A percentile compares a stretch with the other conserved stretches of the same genome.
Conservation (phyloP, 768 basidiomycete genomes). For the Lactarius quietus region DNA sequence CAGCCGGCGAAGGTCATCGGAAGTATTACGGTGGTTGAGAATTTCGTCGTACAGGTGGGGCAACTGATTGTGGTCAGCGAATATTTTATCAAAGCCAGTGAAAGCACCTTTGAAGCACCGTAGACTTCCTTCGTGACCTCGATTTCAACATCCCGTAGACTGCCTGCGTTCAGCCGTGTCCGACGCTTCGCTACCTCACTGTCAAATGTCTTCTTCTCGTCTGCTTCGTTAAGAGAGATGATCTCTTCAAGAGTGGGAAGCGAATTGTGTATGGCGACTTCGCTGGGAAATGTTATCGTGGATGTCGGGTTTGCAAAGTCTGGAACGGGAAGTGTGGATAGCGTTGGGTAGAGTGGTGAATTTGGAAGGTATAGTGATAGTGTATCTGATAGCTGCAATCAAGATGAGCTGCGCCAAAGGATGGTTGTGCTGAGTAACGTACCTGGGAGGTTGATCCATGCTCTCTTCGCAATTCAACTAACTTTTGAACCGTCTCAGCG, state of each 20-base stretch:
- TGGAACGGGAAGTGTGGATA: constrained; percentile 67
- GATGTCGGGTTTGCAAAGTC: constrained; percentile 71
- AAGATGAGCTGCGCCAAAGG: constrained; percentile 3
- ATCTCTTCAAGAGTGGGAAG: constrained; percentile 74
- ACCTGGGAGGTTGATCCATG: constrained; percentile 63
- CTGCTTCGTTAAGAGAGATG: constrained; percentile 54
- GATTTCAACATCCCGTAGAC: constrained; percentile 53
- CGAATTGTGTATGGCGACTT: constrained; percentile 62
- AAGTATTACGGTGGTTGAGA: constrained; percentile 74
- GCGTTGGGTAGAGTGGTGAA: constrained; percentile 56
- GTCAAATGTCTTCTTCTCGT: constrained; percentile 54
- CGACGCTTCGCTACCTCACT: constrained; percentile 76
- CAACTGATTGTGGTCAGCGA: constrained; percentile 43
- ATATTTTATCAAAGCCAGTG: neutral
- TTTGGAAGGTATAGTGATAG: constrained; percentile 72
- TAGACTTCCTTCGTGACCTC: constrained; percentile 68
- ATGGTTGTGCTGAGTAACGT: constrained; percentile 8
- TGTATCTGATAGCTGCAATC: constrained; percentile 56
- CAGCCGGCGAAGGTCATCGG: constrained; percentile 72
- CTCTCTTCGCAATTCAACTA: constrained; percentile 58
- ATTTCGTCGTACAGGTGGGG: constrained; percentile 72
- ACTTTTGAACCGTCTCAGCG: constrained; percentile 76
- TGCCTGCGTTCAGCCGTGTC: constrained; percentile 66
- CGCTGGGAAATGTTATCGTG: constrained; percentile 54
- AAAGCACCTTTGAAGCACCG: constrained; percentile 53